These are phyloP conservation scores for Clarireedia paspali DNA, from an alignment of 2,329 filamentous ascomycete genomes.

Conservation along the genomic window DNA sequence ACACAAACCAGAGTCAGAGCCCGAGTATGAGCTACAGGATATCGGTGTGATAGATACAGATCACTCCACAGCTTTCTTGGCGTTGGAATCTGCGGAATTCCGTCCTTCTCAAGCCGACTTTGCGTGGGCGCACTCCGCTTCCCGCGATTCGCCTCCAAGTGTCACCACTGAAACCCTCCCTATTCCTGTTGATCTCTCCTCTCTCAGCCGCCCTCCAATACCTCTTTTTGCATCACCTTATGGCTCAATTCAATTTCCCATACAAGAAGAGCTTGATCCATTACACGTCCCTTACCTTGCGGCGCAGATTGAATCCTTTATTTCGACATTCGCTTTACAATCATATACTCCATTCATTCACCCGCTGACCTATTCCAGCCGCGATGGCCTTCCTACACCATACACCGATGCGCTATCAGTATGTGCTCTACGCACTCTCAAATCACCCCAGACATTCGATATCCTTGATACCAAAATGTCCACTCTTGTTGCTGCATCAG, in stretches of 20 bases:
- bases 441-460: slow-evolving; percentile 8
- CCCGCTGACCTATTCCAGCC: slow-evolving; percentile 6
- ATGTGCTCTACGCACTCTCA: slow-evolving; percentile 15
- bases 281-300: slow-evolving; percentile 11
- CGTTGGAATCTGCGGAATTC: not conserved
- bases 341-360: slow-evolving; percentile 20
- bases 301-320: slow-evolving; percentile 11
- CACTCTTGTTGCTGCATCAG: slow-evolving; percentile 6
- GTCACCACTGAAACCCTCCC: too few relatives aligned
- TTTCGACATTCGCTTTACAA: slow-evolving; percentile 10
- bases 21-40: too few relatives aligned
- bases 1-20: not conserved
- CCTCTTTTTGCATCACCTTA: slow-evolving; percentile 1
- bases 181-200: not conserved
- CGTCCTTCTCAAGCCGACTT: not conserved
- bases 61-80: too few relatives aligned
- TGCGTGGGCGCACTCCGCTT: not conserved
- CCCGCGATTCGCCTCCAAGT: too few relatives aligned
- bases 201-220: not conserved
- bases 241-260: slow-evolving; percentile 7
- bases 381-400: slow-evolving; percentile 3
- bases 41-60: too few relatives aligned
- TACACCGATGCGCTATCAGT: slow-evolving; percentile 17
- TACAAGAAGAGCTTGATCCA: not conserved
- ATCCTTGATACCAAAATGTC: slow-evolving; percentile 16